phyloP scores from a whole-genome alignment of 495 filamentous ascomycete species.

The Trichoderma erinaceum region DNA sequence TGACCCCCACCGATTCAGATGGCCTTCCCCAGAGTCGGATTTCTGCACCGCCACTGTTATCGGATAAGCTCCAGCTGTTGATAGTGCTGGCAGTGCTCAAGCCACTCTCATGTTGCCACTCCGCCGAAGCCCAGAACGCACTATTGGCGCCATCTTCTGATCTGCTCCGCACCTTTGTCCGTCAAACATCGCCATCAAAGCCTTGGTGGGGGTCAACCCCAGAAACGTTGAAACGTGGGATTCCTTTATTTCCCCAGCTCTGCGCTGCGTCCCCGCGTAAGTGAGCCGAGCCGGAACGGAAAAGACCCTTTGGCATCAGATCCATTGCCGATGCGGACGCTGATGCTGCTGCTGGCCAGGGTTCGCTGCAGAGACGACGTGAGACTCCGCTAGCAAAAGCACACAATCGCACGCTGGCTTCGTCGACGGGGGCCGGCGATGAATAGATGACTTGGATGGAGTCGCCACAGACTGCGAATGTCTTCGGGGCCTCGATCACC shows the following conservation, averaged over 20 bases:
- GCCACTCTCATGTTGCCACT: too few species aligned
- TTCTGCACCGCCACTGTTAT: too few species aligned
- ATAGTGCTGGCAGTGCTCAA: too few species aligned
- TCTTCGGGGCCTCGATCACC: not conserved
- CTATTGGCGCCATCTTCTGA: too few species aligned
- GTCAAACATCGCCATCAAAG: not conserved
- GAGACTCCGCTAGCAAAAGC: not conserved
- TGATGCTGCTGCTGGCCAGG: not conserved
- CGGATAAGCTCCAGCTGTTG: too few species aligned
- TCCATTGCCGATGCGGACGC: too few species aligned
- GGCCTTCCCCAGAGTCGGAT: too few species aligned
- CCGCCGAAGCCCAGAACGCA: too few species aligned
- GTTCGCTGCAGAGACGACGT: not conserved
- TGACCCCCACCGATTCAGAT: too few species aligned
- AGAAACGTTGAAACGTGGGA: not conserved
- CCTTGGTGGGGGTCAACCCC: not conserved
- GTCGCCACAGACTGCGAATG: conserved; percentile 14
- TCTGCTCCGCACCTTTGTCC: not conserved
- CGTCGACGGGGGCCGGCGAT: conserved; percentile 9
- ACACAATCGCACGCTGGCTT: conserved; percentile 2
- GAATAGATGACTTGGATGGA: conserved; percentile 9
- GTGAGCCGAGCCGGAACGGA: not conserved
- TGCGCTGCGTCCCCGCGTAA: not conserved
- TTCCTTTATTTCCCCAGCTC: not conserved
- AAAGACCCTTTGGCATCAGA: not conserved